Evolutionary conservation across 2,329 filamentous ascomycete species (phyloP), one percentile per base, ranked within the genome.

Genomic region (Magnaporthiopsis incrustans): DNA sequence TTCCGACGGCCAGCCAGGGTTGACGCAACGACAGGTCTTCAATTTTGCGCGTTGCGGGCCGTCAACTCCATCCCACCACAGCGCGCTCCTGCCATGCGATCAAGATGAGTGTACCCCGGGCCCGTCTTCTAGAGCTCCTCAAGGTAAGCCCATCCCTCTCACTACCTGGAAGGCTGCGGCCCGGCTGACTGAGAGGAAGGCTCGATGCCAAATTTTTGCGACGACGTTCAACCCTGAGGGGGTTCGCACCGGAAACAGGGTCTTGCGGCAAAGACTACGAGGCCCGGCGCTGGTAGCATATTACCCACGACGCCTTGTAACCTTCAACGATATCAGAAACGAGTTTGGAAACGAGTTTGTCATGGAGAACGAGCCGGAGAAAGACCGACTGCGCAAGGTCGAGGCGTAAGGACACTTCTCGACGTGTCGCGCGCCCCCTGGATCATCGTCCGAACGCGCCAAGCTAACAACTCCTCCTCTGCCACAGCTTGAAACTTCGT

Each of bases 141-240:
- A 92, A 92, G 88, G 92, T 91, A 77, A 59, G 70, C 2, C 18
- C 25, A 7, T 2, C 8, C 12, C 14, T 15, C 18, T 4, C 5
- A 15, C 11, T 33, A 11, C 18, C 8, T 27, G 2, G 2, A 14
- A 62, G 25, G n/a, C 10, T 25, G 22, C 59, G 30, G n/a, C 14
- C 26, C 30, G 25, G 27, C 44, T 53, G 57, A 67, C 53, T 60
- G 5, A 10, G 22, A 30, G 25, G 11, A 71, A 97, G 93, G 85
- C 85, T 73, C 92, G 93, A 89, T 97, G 92, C 83, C 86, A 88
- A 75, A 86, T 98, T 79, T 99, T 98, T 82, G 89, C 88, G 72
- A 91, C 90, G 62, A 93, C 89, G 63, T 98, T 88, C 82, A 99
- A 99, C 78, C 95, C 95, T 32, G 83, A 91, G 64, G 81, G 87